Evolutionary conservation across 108 stramenopile species (phyloP).

Genomic region (Seminavis robusta): DNA sequence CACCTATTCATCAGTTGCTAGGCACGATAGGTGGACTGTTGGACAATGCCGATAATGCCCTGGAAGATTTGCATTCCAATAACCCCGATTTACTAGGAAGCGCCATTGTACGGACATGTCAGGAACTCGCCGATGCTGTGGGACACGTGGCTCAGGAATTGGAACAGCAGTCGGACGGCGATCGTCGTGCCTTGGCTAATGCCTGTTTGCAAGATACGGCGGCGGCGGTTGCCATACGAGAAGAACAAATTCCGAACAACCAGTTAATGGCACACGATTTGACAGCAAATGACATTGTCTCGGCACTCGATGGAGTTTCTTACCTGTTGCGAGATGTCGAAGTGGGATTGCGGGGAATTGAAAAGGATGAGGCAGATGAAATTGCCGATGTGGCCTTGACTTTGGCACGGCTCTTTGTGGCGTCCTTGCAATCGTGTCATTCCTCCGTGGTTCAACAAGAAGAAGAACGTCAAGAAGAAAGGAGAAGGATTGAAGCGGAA

Average conservation of each 20-base stretch:
- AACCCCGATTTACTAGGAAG: conserved; percentile 57
- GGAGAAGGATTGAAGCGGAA: background rate
- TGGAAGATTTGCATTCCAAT: too few relatives aligned
- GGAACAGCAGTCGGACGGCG: conserved; percentile 38
- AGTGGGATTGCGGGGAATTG: conserved; percentile 55
- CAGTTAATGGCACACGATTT: conserved; percentile 2
- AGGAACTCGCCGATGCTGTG: conserved; percentile 70
- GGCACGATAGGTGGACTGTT: too few relatives aligned
- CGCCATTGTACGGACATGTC: conserved; percentile 58
- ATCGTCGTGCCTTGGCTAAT: conserved; percentile 32
- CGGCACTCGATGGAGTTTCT: conserved; percentile 41
- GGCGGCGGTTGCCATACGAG: too few relatives aligned
- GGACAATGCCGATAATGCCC: too few relatives aligned
- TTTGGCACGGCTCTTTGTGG: conserved; percentile 63
- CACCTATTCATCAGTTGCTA: too few relatives aligned
- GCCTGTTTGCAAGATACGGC: conserved; percentile 42
- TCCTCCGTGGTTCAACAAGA: conserved; percentile 42
- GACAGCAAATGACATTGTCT: conserved; percentile 41
- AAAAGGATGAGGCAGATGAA: conserved; percentile 71
- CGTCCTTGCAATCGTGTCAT: conserved; percentile 55
- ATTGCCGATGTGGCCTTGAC: conserved; percentile 77
- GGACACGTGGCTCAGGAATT: conserved; percentile 53
- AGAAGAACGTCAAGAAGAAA: background rate
- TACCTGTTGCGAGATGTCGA: conserved; percentile 66
- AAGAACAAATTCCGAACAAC: background rate